Base-by-base conservation (phyloP, 2,329 filamentous ascomycete species). In the Geosmithia putterillii region DNA sequence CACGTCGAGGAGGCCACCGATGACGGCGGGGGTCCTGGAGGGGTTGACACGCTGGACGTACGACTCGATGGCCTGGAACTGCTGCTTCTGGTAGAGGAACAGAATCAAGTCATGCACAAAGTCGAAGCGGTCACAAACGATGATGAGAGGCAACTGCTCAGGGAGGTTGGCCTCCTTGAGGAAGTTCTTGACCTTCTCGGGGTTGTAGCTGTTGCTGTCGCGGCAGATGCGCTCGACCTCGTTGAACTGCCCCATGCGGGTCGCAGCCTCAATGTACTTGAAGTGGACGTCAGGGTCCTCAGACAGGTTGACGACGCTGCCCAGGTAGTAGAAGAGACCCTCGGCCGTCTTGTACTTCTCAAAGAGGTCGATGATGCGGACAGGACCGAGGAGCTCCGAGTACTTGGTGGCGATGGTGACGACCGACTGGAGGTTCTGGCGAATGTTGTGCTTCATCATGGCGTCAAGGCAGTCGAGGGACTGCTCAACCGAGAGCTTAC, bases 101-200 rank as follows among this genome's bases (percentile, higher is more conserved):
- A 98, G 76, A 38, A 98, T 87, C 57, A 98, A 67, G 57, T 98
- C 92, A 58, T 98, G 92, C 37, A 96, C 87, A 57, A 98, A 95
- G 70, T 96, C 94, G 76, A 94, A 95, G n/a, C 90, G 86, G 60
- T 98, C 92, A 66, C 94, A 98, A 46, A 98, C 88, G 54, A 96
- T 95, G 66, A 98, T 98, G 44, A 98, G 71, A 38, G 92, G 92
- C 38, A 98, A 74, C 67, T 95, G 90, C 63, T 98, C 92, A 2
- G 83, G 81, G 38, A 98, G 72, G 51, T 82, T 84, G 44, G 92
- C 90, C 62, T 98, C 94, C 70, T 98, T 98, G 48, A 98, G 71
- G 77, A 96, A 98, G 70, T 98, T 98, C 74, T 95, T 95, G 45
- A 95, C 87, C 72, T 95, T 94, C 64, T 95, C 88, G 0, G 88